Conservation (phyloP, 2,329 filamentous ascomycete genomes). For the Akanthomyces muscarius region DNA sequence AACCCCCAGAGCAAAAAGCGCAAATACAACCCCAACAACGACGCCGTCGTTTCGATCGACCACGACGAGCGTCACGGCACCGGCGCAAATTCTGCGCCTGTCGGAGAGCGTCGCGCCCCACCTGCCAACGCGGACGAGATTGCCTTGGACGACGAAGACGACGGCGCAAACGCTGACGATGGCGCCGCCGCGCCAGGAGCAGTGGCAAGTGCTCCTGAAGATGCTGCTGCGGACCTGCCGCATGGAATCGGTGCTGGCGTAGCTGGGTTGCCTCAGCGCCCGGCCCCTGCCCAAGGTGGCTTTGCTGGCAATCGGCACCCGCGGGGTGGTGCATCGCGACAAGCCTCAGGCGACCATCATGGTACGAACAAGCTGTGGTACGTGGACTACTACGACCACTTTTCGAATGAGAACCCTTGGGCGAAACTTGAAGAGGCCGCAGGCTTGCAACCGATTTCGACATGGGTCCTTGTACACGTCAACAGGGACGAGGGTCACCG, state of each 20-base stretch:
- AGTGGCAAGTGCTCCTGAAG: background rate
- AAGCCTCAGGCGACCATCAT: conserved; percentile 14
- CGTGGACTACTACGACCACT: conserved; percentile 63
- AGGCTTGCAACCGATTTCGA: conserved; percentile 41
- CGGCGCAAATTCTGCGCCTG: conserved; percentile 36
- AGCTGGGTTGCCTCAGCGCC: conserved; percentile 31
- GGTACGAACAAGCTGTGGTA: conserved; percentile 48
- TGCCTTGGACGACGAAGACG: conserved; percentile 36
- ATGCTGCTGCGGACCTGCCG: conserved; percentile 16
- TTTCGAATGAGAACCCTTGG: conserved; percentile 72
- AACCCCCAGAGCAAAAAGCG: conserved; percentile 58
- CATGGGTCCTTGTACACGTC: conserved; percentile 37
- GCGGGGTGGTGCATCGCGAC: conserved; percentile 25
- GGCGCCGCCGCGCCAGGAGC: background rate
- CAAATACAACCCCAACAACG: conserved; percentile 57
- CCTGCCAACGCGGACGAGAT: conserved; percentile 44
- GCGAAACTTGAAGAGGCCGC: conserved; percentile 47
- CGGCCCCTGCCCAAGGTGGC: conserved; percentile 21
- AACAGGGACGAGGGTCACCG: background rate
- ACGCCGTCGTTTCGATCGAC: conserved; percentile 37
- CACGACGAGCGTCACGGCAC: conserved; percentile 30
- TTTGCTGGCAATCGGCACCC: conserved; percentile 17
- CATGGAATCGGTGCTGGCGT: conserved; percentile 33
- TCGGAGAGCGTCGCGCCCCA: conserved; percentile 24
- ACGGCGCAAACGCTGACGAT: conserved; percentile 11